Percentiles rank a stretch among this genome's conserved stretches.
Conservation (phyloP, 306 rosid species). For the Prinsepia uniflora region DNA sequence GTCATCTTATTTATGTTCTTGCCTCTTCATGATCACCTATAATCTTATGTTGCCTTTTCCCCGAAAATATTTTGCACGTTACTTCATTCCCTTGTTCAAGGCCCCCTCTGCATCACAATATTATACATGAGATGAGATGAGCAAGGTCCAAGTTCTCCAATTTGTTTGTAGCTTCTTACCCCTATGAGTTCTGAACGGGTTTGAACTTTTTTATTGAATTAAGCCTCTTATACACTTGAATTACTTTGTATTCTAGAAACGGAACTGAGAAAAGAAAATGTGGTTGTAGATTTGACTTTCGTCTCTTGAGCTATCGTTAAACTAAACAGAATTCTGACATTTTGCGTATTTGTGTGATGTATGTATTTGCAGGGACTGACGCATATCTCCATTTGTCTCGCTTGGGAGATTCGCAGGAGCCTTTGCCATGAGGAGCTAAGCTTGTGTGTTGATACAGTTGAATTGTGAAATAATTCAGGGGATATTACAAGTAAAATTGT, state of each 20-base stretch:
- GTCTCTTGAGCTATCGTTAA: background rate
- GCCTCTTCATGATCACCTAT: background rate
- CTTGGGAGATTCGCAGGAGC: constrained; percentile 88
- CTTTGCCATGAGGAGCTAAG: constrained; percentile 47
- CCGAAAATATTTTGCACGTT: background rate
- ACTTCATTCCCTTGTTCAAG: no score
- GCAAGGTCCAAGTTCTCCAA: no score
- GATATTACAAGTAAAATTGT: background rate
- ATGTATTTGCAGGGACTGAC: constrained; percentile 68
- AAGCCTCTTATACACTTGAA: background rate
- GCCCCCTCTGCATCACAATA: no score
- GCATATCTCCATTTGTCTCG: constrained; percentile 93
- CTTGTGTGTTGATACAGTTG: background rate
- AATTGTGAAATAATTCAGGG: constrained; percentile 2
- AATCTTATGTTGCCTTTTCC: background rate
- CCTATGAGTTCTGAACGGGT: background rate
- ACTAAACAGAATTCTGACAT: background rate
- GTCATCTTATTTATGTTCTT: background rate
- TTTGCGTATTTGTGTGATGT: background rate
- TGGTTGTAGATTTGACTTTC: background rate
- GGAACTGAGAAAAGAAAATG: background rate
- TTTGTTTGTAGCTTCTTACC: no score
- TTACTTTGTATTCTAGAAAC: background rate
- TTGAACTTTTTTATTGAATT: no score
- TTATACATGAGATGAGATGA: no score